These are phyloP conservation scores for Blepharisma japonicum DNA, from an alignment of 73 alveolate genomes.

Conservation along the genomic window DNA sequence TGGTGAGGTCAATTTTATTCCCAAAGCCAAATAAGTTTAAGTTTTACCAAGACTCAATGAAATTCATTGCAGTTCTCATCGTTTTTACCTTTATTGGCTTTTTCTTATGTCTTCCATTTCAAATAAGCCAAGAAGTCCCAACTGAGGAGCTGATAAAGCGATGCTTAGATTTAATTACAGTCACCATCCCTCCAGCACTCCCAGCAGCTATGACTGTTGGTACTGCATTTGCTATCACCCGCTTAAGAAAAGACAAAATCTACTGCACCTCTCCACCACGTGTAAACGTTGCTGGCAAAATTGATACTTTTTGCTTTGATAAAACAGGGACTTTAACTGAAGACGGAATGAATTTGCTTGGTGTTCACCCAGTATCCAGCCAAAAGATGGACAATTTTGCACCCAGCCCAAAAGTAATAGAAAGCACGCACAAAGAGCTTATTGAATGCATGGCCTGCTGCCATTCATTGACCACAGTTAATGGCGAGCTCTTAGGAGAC, in stretches of 20 bases:
- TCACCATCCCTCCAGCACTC: slow-evolving; percentile 77
- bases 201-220: slow-evolving; percentile 76
- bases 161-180: slow-evolving; percentile 59
- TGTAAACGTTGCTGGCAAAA: slow-evolving; percentile 88
- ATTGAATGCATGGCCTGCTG: slow-evolving; percentile 69
- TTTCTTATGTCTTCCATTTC: neutral
- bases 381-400: neutral
- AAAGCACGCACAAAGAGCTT: neutral
- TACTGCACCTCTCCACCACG: slow-evolving; percentile 87
- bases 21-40: slow-evolving; percentile 83
- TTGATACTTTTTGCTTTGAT: slow-evolving; percentile 85
- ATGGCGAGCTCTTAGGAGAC: slow-evolving; percentile 90
- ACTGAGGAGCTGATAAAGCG: neutral
- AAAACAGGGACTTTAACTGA: slow-evolving; percentile 98
- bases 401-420: neutral
- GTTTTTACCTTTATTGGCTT: slow-evolving; percentile 72
- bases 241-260: slow-evolving; percentile 67
- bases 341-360: slow-evolving; percentile 88
- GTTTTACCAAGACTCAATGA: slow-evolving; percentile 81
- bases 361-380: slow-evolving; percentile 23
- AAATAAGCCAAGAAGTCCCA: neutral
- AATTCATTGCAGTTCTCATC: slow-evolving; percentile 82
- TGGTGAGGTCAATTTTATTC: slow-evolving; percentile 74
- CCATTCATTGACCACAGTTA: slow-evolving; percentile 85
- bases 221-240: slow-evolving; percentile 45